Evolutionary conservation across 495 filamentous ascomycete species (phyloP).

Genomic region (Talaromyces stipitatus): DNA sequence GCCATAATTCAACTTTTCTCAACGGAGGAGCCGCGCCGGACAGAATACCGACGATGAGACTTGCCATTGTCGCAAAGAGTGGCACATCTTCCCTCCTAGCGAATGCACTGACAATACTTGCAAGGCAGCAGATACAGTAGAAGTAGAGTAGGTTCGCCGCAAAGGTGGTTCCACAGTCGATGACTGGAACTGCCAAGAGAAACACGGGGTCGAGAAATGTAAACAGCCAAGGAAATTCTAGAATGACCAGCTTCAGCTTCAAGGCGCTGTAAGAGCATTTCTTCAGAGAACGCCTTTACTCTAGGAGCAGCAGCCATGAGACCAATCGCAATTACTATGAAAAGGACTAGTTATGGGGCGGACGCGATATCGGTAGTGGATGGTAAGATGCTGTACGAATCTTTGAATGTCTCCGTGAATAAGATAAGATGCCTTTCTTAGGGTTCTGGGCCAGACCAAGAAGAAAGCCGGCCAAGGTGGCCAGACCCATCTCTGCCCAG

Average conservation of each 20-base stretch:
- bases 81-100: constrained; percentile 40
- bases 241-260: constrained; percentile 49
- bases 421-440: constrained; percentile 40
- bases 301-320: constrained; percentile 45
- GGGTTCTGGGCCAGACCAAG: constrained; percentile 44
- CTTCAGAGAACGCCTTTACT: constrained; percentile 49
- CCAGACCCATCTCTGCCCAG: constrained; percentile 45
- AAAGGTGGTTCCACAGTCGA: constrained; percentile 35
- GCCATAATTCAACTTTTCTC: constrained; percentile 38
- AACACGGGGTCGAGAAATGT: constrained; percentile 47
- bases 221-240: constrained; percentile 35
- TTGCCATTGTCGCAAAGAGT: constrained; percentile 37
- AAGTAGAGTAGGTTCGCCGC: constrained; percentile 45
- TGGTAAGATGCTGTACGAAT: constrained; percentile 43
- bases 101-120: constrained; percentile 41
- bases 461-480: constrained; percentile 41
- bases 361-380: constrained; percentile 38
- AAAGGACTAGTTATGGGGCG: constrained; percentile 40
- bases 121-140: constrained; percentile 51
- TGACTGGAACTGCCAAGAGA: constrained; percentile 41
- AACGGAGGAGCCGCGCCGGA: constrained; percentile 44
- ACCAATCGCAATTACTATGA: constrained; percentile 46
- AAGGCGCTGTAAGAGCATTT: constrained; percentile 34
- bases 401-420: constrained; percentile 43
- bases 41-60: constrained; percentile 40